Base-by-base conservation (phyloP, 257 asterid species). In the Nyctanthes arbortristis region DNA sequence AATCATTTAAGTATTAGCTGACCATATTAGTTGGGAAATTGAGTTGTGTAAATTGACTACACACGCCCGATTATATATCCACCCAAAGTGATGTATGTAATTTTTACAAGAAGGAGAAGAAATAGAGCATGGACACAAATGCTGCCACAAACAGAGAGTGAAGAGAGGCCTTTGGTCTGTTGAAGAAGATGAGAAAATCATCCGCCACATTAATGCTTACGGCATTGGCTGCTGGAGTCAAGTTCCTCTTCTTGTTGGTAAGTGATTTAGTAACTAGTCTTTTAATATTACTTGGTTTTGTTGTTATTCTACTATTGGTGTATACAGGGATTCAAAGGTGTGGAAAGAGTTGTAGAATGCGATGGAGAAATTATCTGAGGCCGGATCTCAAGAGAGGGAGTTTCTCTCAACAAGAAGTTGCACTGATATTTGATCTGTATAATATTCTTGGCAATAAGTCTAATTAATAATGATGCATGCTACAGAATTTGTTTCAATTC, bases 221-320 rank as follows among this genome's bases (percentile, higher is more conserved):
- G 88, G 88, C 45, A 85, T 75, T 63, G 83, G 85, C 16, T 80
- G 85, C 47, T 83, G 88, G 88, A 80, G 88, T 61, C 52, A 76
- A 7, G 81, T 80, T 36, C 85, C 88, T 0, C 73, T 72, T 57
- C 81, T 78, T 30, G 85, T 85, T 4, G 88, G 88, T 80, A 47
- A n/a, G n/a, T n/a, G n/a, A n/a, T n/a, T n/a, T n/a, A n/a, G n/a
- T n/a, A n/a, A n/a, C n/a, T 11, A 1, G 1, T 36, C 0, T 6
- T 45, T 28, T 52, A 16, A 7, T 58, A 10, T 28, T 27, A 27
- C 43, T 57, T 11, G 14, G 18, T 32, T 52, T 3, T 20, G 20
- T 36, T 20, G 3, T 8, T 5, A 4, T 54, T 35, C 7, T 9
- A 25, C 7, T 33, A 2, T 35, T 5, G 16, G 63, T 35, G 6